Base-by-base conservation (phyloP, 306 rosid genomes). In the Ormosia emarginata region DNA sequence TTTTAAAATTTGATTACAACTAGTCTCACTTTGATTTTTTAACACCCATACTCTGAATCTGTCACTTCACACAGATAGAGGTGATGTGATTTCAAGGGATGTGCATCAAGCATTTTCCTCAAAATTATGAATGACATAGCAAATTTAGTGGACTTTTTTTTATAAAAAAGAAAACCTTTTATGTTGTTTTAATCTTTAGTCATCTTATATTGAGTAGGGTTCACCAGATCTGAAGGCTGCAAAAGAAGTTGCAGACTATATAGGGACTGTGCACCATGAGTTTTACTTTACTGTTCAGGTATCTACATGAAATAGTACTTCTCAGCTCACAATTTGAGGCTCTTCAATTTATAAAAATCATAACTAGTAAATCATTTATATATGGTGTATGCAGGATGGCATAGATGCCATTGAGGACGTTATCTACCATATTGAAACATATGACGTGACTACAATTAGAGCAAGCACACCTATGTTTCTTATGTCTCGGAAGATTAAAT, bases 401-500 rank as follows among this genome's bases (percentile, higher is more conserved):
- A 93, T 96, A 30, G 99, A 96, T 89, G 97, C 99, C 3, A 90
- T 96, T 80, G 99, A 94, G 81, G 99, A 96, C 1, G 98, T 96
- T 50, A 96, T 96, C 58, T 92, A 93, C 84, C 98, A 96, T 78
- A 36, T 96, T 59, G 98, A 96, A 81, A 92, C 99, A 55, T 94
- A 96, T 73, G 99, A 96, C 83, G 99, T 96, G 10, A 94, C 99
- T 2, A 92, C 99, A 9, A 90, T 96, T 68, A 93, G 99, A 79
- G 97, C 99, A 14, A 94, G 98, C 89, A 96, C 97, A 15, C 99
- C 99, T 4, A 96, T 96, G 99, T 96, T 93, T 81, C 96, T 96
- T 0, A 92, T 96, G 99, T 87, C 99, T 5, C 81, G 97, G 55
- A 96, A 96, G 89, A 96, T 96, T n/a, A 92, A 96, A 82, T 92